Conservation (phyloP, 768 basidiomycete species). For the Leccinum longicurvipes region DNA sequence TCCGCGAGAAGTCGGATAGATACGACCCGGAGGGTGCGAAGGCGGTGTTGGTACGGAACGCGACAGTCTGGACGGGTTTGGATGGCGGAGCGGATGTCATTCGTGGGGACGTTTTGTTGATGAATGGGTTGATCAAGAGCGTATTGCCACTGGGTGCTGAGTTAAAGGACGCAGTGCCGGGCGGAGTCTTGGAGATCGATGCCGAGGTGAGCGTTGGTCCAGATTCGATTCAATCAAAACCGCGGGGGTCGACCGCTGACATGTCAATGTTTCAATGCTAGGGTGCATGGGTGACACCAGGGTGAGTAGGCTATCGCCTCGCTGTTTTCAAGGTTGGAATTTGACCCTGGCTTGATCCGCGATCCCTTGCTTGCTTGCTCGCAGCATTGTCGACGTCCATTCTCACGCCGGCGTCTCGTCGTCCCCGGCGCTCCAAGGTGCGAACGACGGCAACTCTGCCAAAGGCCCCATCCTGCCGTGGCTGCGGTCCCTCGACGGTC, state of each 20-base stretch:
- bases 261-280: constrained; percentile 3
- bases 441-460: constrained; percentile 54
- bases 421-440: constrained; percentile 38
- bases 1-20: constrained; percentile 53
- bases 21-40: constrained; percentile 47
- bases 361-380: neutral
- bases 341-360: neutral
- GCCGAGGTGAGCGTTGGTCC: constrained; percentile 20
- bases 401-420: constrained; percentile 50
- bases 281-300: constrained; percentile 68
- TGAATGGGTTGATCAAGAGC: constrained; percentile 58
- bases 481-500: constrained; percentile 65
- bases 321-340: neutral
- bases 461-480: constrained; percentile 47
- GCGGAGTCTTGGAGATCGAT: constrained; percentile 40
- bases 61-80: constrained; percentile 75
- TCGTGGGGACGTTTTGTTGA: constrained; percentile 58
- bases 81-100: constrained; percentile 54
- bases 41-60: constrained; percentile 59
- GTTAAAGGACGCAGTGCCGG: constrained; percentile 15
- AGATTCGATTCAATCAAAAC: neutral
- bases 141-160: constrained; percentile 32
- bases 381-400: constrained; percentile 52
- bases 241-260: neutral
- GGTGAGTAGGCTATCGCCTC: constrained; percentile 12